phyloP scores from a whole-genome alignment of 306 rosid genomes.

The Morella rubra region DNA sequence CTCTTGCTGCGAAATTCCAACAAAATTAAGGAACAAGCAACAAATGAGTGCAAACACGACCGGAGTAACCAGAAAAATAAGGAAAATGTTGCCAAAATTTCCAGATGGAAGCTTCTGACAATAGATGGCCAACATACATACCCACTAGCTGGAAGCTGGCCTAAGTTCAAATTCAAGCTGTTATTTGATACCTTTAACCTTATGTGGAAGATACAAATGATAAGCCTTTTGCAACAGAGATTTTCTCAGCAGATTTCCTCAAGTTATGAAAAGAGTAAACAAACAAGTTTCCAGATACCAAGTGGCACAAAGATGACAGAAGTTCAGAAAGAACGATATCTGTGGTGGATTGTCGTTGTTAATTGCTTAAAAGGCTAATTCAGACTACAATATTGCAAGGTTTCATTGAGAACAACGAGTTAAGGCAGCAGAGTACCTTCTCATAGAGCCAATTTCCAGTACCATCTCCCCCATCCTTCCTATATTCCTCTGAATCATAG shows the following conservation, averaged over 20 bases:
- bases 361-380: neutral
- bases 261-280: neutral
- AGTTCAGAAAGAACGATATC: neutral
- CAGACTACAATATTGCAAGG: neutral
- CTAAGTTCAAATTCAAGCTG: neutral
- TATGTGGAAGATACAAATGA: too few species aligned
- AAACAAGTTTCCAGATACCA: neutral
- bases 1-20: slow-evolving; percentile 58
- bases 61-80: neutral
- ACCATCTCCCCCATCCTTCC: slow-evolving; percentile 92
- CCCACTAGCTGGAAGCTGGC: neutral
- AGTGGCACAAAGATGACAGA: neutral
- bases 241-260: neutral
- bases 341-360: neutral
- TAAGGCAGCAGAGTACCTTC: slow-evolving; percentile 47
- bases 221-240: neutral
- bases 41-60: neutral
- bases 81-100: neutral
- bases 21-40: too few species aligned
- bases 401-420: neutral
- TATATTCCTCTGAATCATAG: slow-evolving; percentile 75
- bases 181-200: neutral
- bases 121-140: neutral
- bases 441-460: slow-evolving; percentile 88
- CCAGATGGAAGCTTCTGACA: neutral